Evolutionary conservation across 805 yeast species (phyloP).

Genomic region (Saturnispora sekii): DNA sequence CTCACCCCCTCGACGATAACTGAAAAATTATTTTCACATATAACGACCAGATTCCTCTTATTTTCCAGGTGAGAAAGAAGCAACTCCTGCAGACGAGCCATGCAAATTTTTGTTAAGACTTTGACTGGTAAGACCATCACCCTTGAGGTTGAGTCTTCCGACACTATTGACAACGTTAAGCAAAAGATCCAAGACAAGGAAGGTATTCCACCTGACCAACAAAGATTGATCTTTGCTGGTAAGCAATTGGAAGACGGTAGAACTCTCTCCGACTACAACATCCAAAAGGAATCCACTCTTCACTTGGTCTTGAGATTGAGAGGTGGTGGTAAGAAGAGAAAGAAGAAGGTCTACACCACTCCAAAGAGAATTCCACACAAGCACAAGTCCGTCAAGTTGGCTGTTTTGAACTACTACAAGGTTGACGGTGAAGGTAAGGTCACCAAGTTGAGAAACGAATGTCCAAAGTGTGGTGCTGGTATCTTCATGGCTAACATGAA

Average conservation of each 20-base stretch:
- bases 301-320: slow-evolving; percentile 96
- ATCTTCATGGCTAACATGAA: slow-evolving; percentile 98
- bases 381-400: slow-evolving; percentile 98
- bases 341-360: slow-evolving; percentile 99
- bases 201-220: slow-evolving; percentile 98
- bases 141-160: slow-evolving; percentile 95
- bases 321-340: slow-evolving; percentile 99
- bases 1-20: neutral
- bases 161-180: slow-evolving; percentile 95
- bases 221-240: slow-evolving; percentile 95
- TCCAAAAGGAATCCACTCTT: slow-evolving; percentile 94
- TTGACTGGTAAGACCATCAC: slow-evolving; percentile 63
- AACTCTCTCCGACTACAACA: slow-evolving; percentile 95
- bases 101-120: slow-evolving; percentile 52
- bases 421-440: slow-evolving; percentile 98
- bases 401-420: slow-evolving; percentile 98
- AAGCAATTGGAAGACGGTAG: slow-evolving; percentile 96
- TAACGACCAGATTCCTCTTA: neutral
- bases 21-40: neutral
- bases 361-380: slow-evolving; percentile 99
- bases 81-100: slow-evolving; percentile 62
- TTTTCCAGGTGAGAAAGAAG: slow-evolving; percentile 53
- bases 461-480: slow-evolving; percentile 98
- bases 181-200: slow-evolving; percentile 95
- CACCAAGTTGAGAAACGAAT: slow-evolving; percentile 97